These are phyloP conservation scores for Ascodesmis nigricans DNA, from an alignment of 495 filamentous ascomycete species.

Conservation along the genomic window DNA sequence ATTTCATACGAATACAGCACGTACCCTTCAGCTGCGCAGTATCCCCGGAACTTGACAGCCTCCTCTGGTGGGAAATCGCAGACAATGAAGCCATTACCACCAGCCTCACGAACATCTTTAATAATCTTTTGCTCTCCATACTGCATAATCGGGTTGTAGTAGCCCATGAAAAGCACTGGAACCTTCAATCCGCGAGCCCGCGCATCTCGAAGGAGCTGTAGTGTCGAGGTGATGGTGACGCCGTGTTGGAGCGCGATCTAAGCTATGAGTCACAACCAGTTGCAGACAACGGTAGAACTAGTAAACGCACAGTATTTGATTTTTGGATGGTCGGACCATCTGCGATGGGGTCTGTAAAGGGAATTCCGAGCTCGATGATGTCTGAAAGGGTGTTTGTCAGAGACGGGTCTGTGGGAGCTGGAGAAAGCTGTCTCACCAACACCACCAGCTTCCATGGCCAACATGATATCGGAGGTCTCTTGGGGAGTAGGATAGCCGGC, in stretches of 20 bases:
- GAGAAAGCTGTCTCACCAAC: conserved; percentile 37
- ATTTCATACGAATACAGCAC: conserved; percentile 9
- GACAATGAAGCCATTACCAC: conserved; percentile 92
- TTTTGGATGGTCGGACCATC: conserved; percentile 90
- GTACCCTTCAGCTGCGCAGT: conserved; percentile 54
- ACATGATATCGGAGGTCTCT: conserved; percentile 58
- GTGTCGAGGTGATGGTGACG: conserved; percentile 51
- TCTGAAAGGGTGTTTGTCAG: conserved; percentile 27
- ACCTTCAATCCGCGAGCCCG: conserved; percentile 50
- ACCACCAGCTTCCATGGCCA: conserved; percentile 81
- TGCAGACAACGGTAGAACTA: too few species aligned
- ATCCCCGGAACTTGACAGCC: conserved; percentile 70
- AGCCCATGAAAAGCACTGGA: conserved; percentile 89
- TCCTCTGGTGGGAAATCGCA: conserved; percentile 95
- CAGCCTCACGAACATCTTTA: conserved; percentile 60
- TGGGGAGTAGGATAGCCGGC: conserved; percentile 76
- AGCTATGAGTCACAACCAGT: neutral
- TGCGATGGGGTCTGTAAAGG: conserved; percentile 95
- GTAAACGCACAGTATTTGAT: conserved; percentile 46
- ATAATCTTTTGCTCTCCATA: conserved; percentile 86
- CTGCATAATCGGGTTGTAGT: conserved; percentile 85
- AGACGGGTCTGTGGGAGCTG: neutral
- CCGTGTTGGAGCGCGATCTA: conserved; percentile 61
- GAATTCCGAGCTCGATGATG: conserved; percentile 66
- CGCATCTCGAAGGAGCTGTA: conserved; percentile 61